Base-by-base conservation (phyloP, 495 filamentous ascomycete genomes). In the Xylaria palmicola region DNA sequence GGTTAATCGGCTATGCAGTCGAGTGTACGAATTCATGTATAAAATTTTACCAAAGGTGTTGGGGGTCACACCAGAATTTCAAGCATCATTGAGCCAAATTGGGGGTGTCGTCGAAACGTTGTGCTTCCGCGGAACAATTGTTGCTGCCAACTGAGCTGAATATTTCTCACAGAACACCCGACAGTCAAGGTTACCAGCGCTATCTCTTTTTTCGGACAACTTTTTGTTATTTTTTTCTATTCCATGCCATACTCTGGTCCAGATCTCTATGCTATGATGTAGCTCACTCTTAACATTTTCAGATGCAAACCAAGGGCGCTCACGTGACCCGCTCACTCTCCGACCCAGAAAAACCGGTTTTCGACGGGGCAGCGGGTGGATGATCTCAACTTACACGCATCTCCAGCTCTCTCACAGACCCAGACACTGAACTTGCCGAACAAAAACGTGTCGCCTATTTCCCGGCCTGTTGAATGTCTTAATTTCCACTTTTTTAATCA, bases 1-100 rank as follows among this genome's bases (percentile, higher is more conserved):
- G 29, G 39, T 65, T 62, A 44, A 56, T 62, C 49, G 36, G 48
- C 53, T 43, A 13, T 62, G 40, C 63, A 67, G 48, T 59, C 58
- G 62, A 64, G 24, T 72, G 69, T 71, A 74, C 50, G 64, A 67
- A 67, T 60, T 52, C 37, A 62, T 68, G 62, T 64, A 64, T 66
- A 39, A 68, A 57, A 37, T 34, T 47, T 58, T 64, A 62, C 62
- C 40, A 61, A 32, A 37, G 50, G 19, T 44, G 40, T 45, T 47
- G 30, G 20, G 30, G 20, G 41, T 39, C 40, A n/a, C 40, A 55
- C 20, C 41, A 40, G 13, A 40, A 55, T 26, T 50, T 26, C 45
- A 34, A 37, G 19, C 6, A 40, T 37, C 17, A 32, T 43, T 26
- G 20, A 29, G 29, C 37, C 37, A 15, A 50, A 47, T 19, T 15